phyloP scores from a whole-genome alignment of 106 monocot species.

The Acanthochlamys bracteata region DNA sequence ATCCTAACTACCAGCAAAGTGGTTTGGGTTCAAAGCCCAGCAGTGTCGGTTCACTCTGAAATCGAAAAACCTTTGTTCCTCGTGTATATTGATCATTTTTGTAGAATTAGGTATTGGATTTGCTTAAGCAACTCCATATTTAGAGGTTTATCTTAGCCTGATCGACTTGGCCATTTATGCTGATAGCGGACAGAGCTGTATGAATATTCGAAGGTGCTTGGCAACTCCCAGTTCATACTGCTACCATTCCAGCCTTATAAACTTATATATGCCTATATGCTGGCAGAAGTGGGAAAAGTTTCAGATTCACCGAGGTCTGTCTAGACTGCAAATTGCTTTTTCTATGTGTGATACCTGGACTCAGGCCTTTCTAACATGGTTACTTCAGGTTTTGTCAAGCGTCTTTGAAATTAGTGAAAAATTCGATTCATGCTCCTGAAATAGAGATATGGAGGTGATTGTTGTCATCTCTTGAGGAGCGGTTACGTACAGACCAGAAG shows the following conservation, averaged over 20 bases:
- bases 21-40: too few species aligned
- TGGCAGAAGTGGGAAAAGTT: constrained; percentile 89
- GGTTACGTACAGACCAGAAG: constrained; percentile 77
- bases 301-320: constrained; percentile 75
- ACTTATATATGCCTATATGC: constrained; percentile 92
- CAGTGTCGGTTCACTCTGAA: too few species aligned
- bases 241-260: constrained; percentile 92
- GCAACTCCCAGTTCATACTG: constrained; percentile 88
- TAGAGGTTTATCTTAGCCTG: too few species aligned
- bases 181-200: constrained; percentile 89
- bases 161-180: constrained; percentile 4
- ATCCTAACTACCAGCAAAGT: too few species aligned
- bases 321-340: constrained; percentile 6
- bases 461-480: constrained; percentile 80
- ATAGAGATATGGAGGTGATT: constrained; percentile 65
- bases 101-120: too few species aligned
- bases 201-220: constrained; percentile 91
- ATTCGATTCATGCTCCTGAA: constrained; percentile 65
- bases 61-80: too few species aligned
- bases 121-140: too few species aligned
- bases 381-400: constrained; percentile 85
- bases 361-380: constrained; percentile 3
- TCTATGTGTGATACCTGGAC: constrained; percentile 1
- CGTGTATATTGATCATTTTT: too few species aligned
- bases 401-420: constrained; percentile 65